A percentile compares a stretch with the other conserved stretches of the same genome.
Conservation (phyloP, 148 eudicot genomes). For the Salicornia ramosissima region DNA sequence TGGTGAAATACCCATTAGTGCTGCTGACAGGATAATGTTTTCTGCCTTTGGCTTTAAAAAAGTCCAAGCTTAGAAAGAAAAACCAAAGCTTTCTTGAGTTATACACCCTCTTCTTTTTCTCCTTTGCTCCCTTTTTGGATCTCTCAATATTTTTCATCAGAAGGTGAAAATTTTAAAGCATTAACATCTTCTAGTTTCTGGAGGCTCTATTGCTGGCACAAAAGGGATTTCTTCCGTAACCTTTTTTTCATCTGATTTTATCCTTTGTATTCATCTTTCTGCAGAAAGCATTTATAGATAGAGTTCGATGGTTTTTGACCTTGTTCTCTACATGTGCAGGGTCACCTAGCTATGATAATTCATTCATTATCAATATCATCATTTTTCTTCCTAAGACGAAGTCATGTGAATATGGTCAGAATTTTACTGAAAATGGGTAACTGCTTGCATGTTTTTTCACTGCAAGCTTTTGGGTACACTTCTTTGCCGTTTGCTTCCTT, state of each 20-base stretch:
- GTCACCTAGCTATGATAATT: conserved; percentile 30
- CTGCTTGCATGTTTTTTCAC: conserved; percentile 28
- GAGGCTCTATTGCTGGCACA: not conserved
- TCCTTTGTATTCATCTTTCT: not conserved
- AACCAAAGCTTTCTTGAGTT: not conserved
- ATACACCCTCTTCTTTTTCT: not conserved
- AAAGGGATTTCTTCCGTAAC: no score
- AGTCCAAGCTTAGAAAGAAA: not conserved
- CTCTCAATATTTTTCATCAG: not conserved
- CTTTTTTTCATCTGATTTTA: not conserved
- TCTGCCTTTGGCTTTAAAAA: not conserved
- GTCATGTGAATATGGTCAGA: conserved; percentile 32
- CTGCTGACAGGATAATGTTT: not conserved
- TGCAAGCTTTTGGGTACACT: conserved; percentile 37
- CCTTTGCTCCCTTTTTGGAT: not conserved
- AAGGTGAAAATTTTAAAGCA: not conserved
- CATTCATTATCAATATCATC: conserved; percentile 36
- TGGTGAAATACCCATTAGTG: not conserved
- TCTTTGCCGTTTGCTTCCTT: conserved; percentile 62
- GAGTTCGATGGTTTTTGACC: conserved; percentile 7
- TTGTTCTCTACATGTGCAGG: conserved; percentile 47
- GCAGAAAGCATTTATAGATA: not conserved
- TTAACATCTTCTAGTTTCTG: not conserved
- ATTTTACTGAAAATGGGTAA: conserved; percentile 27
- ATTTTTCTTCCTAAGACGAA: conserved; percentile 43